Evolutionary conservation across 2,329 filamentous ascomycete species (phyloP).

Genomic region (Triangularia setosa): DNA sequence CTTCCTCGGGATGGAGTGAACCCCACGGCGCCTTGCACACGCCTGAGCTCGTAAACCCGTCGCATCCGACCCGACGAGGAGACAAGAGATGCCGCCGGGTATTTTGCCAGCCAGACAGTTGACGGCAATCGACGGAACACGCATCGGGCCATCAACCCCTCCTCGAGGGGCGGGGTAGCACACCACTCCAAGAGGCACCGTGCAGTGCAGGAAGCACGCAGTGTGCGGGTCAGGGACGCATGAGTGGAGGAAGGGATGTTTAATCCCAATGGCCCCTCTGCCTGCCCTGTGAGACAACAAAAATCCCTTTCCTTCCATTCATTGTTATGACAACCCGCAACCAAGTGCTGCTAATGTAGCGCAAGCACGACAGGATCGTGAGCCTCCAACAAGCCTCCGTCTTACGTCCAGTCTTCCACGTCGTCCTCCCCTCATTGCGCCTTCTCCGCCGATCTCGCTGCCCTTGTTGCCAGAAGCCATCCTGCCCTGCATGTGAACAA

Average conservation of each 20-base stretch:
- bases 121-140: background rate
- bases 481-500: slow-evolving; percentile 11
- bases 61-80: background rate
- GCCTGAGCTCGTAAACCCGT: background rate
- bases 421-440: background rate
- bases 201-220: background rate
- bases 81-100: background rate
- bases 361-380: slow-evolving; percentile 5
- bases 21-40: background rate
- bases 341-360: slow-evolving; percentile 11
- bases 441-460: slow-evolving; percentile 7
- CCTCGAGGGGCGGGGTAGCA: background rate
- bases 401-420: background rate
- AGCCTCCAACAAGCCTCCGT: slow-evolving; percentile 9
- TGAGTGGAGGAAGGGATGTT: background rate
- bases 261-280: background rate
- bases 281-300: background rate
- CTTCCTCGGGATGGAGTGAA: background rate
- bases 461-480: background rate
- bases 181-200: background rate
- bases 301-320: slow-evolving; percentile 6
- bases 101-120: background rate
- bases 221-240: background rate
- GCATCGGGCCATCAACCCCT: background rate
- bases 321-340: slow-evolving; percentile 2